Conservation (phyloP, 768 basidiomycete genomes). For the Boletus fagicola region DNA sequence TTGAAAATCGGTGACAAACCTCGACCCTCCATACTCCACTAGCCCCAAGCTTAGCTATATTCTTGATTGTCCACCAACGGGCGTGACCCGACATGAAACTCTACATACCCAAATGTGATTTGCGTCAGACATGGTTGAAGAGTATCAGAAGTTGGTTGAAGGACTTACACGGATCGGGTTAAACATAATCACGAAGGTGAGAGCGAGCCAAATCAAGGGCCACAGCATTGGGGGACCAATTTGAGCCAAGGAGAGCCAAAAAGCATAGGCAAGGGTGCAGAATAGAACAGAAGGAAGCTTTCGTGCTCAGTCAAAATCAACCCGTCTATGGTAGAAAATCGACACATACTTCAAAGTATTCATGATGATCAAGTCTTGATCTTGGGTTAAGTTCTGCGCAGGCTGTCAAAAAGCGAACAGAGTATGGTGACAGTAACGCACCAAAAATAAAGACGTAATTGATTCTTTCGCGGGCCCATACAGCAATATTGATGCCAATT, state of each 20-base stretch:
- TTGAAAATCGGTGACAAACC: slow-evolving; percentile 37
- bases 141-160: background rate
- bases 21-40: slow-evolving; percentile 76
- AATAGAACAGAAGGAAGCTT: slow-evolving; percentile 78
- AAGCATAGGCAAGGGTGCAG: slow-evolving; percentile 68
- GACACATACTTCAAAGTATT: slow-evolving; percentile 62
- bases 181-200: slow-evolving; percentile 56
- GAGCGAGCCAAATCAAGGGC: slow-evolving; percentile 79
- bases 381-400: slow-evolving; percentile 62
- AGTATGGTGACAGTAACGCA: slow-evolving; percentile 31
- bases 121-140: background rate
- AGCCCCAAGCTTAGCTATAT: slow-evolving; percentile 56
- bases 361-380: slow-evolving; percentile 72
- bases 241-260: slow-evolving; percentile 77
- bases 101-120: slow-evolving; percentile 42
- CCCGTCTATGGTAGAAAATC: slow-evolving; percentile 3
- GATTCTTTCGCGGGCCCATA: slow-evolving; percentile 75
- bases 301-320: background rate
- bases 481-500: slow-evolving; percentile 76
- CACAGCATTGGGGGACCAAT: slow-evolving; percentile 71
- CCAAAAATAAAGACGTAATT: slow-evolving; percentile 92
- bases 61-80: slow-evolving; percentile 78
- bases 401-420: background rate
- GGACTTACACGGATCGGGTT: slow-evolving; percentile 68
- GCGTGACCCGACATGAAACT: slow-evolving; percentile 36